phyloP scores from a whole-genome alignment of 805 yeast genomes.

The Kazachstania bromeliacearum region DNA sequence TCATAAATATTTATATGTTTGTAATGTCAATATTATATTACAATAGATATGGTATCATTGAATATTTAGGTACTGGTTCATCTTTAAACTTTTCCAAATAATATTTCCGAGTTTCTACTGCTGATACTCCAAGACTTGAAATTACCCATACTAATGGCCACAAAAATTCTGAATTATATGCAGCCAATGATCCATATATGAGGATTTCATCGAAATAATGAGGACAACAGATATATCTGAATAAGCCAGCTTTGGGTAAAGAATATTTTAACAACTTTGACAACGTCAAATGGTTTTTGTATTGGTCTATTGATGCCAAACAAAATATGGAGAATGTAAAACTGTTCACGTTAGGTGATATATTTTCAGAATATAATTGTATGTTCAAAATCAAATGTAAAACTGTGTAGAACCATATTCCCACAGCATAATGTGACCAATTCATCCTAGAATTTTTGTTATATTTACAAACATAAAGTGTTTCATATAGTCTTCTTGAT shows the following conservation, averaged over 20 bases:
- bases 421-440: slow-evolving; percentile 56
- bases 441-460: slow-evolving; percentile 46
- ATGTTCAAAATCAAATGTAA: slow-evolving; percentile 34
- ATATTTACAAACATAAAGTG: slow-evolving; percentile 40
- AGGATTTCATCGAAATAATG: slow-evolving; percentile 62
- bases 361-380: slow-evolving; percentile 18
- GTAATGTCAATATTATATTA: too few relatives aligned
- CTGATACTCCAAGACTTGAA: slow-evolving; percentile 45
- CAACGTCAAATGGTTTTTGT: slow-evolving; percentile 39
- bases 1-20: too few relatives aligned
- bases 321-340: slow-evolving; percentile 17
- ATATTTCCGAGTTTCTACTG: slow-evolving; percentile 42
- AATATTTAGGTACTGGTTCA: slow-evolving; percentile 11
- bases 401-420: slow-evolving; percentile 47
- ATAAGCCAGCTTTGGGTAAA: slow-evolving; percentile 43
- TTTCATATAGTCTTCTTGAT: slow-evolving; percentile 46
- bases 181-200: slow-evolving; percentile 36
- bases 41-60: slow-evolving; percentile 15
- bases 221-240: slow-evolving; percentile 46
- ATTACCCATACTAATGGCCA: slow-evolving; percentile 27
- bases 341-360: slow-evolving; percentile 8
- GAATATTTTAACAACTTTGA: slow-evolving; percentile 46
- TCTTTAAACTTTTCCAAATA: slow-evolving; percentile 29
- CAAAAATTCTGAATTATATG: slow-evolving; percentile 12
- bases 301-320: slow-evolving; percentile 25